These are phyloP conservation scores for Santalum album DNA, from an alignment of 164 flowering plant genomes.

Conservation along the genomic window DNA sequence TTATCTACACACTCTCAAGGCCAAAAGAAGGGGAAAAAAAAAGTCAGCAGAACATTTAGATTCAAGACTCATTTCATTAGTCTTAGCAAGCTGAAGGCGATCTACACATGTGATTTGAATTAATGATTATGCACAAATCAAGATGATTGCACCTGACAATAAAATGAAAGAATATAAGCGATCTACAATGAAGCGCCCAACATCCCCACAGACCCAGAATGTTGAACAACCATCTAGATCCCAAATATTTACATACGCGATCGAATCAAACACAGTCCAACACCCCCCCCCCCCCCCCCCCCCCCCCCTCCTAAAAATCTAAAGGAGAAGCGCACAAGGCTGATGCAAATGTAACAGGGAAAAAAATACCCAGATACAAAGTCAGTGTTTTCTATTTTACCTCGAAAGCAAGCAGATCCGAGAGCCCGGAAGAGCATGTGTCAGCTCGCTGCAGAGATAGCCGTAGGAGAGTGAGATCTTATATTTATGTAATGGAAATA, in stretches of 20 bases:
- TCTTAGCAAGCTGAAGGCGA: too few relatives aligned
- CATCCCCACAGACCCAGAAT: too few relatives aligned
- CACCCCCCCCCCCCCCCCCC: not conserved
- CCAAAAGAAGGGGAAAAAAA: not conserved
- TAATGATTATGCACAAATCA: too few relatives aligned
- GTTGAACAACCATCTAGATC: not conserved
- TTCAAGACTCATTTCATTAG: not conserved
- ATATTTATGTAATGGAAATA: not conserved
- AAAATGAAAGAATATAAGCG: too few relatives aligned
- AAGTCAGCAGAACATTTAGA: not conserved
- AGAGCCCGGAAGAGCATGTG: conserved; percentile 14
- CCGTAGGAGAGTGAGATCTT: not conserved
- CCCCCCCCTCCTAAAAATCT: not conserved
- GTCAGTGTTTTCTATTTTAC: not conserved
- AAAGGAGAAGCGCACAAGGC: not conserved
- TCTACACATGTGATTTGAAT: too few relatives aligned
- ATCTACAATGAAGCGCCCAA: too few relatives aligned
- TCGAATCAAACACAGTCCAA: too few relatives aligned
- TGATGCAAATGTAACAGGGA: not conserved
- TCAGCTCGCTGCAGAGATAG: not conserved
- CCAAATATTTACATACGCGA: not conserved
- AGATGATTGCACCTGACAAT: too few relatives aligned
- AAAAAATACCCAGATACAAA: not conserved
- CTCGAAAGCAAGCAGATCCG: conserved; percentile 10
- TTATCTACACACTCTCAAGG: not conserved